A percentile compares a stretch with the other conserved stretches of the same genome.
These are phyloP conservation scores for Protomyces inouyei DNA, from an alignment of 1,139 yeast species.

Conservation along the genomic window DNA sequence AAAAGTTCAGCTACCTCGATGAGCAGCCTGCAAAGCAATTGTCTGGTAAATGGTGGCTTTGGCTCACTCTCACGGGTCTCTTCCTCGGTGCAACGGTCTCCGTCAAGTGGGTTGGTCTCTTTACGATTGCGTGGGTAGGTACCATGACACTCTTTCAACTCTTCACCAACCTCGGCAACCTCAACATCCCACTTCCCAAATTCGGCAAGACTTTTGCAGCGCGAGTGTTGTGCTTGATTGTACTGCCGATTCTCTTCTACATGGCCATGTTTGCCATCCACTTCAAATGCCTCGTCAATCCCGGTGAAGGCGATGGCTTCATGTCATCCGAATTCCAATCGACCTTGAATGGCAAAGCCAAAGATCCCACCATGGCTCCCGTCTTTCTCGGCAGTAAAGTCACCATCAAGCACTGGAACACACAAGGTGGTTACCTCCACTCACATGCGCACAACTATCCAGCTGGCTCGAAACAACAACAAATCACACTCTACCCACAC, in stretches of 20 bases:
- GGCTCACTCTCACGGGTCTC: slow-evolving; percentile 68
- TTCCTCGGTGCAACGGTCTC: slow-evolving; percentile 76
- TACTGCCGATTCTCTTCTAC: slow-evolving; percentile 66
- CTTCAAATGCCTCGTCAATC: slow-evolving; percentile 61
- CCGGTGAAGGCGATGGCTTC: slow-evolving; percentile 86
- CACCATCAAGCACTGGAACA: slow-evolving; percentile 72
- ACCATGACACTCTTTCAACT: slow-evolving; percentile 64
- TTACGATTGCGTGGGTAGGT: slow-evolving; percentile 93
- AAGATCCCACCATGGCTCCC: slow-evolving; percentile 62
- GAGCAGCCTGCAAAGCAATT: slow-evolving; percentile 58
- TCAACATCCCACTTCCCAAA: slow-evolving; percentile 43
- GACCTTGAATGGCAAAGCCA: slow-evolving; percentile 60
- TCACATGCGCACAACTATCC: slow-evolving; percentile 82
- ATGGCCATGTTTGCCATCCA: slow-evolving; percentile 71
- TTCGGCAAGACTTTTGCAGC: slow-evolving; percentile 51
- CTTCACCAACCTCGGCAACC: slow-evolving; percentile 87
- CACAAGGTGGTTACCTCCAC: slow-evolving; percentile 92
- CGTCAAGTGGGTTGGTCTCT: slow-evolving; percentile 93
- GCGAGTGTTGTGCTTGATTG: slow-evolving; percentile 60
- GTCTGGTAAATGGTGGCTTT: slow-evolving; percentile 61
- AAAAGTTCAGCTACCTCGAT: slow-evolving; percentile 59
- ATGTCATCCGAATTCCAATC: slow-evolving; percentile 88
- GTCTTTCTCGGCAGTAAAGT: slow-evolving; percentile 85
- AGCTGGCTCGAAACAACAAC: slow-evolving; percentile 93
- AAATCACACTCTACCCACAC: slow-evolving; percentile 88